A percentile compares a stretch with the other conserved stretches of the same genome.
Conservation (phyloP, 805 yeast genomes). For the Lipomyces chichibuensis region DNA sequence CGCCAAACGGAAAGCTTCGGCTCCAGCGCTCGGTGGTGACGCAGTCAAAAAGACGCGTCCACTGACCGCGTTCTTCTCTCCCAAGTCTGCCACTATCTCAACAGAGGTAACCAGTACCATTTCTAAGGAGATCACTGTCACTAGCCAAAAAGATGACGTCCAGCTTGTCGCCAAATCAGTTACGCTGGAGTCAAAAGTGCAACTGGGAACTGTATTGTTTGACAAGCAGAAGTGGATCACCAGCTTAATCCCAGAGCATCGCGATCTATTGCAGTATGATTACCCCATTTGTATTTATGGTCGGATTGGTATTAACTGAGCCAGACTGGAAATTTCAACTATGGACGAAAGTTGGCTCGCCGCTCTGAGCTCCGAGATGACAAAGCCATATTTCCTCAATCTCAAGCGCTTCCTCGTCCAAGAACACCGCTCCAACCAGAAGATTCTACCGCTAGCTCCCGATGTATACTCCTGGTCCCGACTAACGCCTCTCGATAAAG, state of each 20-base stretch:
- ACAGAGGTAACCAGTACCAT: background rate
- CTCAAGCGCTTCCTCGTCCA: slow-evolving; percentile 64
- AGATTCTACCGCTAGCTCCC: slow-evolving; percentile 75
- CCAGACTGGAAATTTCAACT: slow-evolving; percentile 63
- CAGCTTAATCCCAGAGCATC: slow-evolving; percentile 53
- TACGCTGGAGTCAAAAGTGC: background rate
- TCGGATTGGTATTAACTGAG: slow-evolving; percentile 33
- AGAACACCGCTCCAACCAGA: slow-evolving; percentile 50
- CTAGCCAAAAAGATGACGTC: background rate
- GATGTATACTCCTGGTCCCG: slow-evolving; percentile 92
- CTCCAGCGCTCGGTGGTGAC: background rate
- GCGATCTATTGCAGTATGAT: slow-evolving; percentile 51
- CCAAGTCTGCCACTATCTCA: slow-evolving; percentile 4
- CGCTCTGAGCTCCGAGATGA: slow-evolving; percentile 66
- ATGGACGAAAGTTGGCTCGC: slow-evolving; percentile 81
- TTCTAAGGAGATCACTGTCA: background rate
- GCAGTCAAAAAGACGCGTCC: slow-evolving; percentile 24
- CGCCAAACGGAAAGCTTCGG: slow-evolving; percentile 23
- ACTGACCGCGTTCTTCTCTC: slow-evolving; percentile 21
- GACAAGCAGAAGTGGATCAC: slow-evolving; percentile 58
- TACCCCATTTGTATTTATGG: slow-evolving; percentile 13
- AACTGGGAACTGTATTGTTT: slow-evolving; percentile 36
- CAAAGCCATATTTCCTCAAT: slow-evolving; percentile 79
- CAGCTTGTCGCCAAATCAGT: background rate
- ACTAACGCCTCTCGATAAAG: slow-evolving; percentile 71